phyloP scores from a whole-genome alignment of 139 green algal species.

The Chlamydomonas sp. region DNA sequence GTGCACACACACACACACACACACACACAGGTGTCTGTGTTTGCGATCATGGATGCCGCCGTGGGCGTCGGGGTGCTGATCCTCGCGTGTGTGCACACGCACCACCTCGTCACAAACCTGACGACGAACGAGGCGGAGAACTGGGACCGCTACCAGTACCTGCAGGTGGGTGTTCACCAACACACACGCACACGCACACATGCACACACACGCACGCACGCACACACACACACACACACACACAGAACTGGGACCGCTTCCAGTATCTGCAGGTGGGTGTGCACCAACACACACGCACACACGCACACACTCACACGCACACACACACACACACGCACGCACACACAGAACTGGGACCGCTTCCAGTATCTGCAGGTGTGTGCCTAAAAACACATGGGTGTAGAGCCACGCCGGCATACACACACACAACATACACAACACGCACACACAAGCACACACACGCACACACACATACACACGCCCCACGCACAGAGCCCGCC shows the following conservation, averaged over 20 bases:
- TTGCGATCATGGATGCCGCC: constrained; percentile 72
- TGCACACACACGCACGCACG: neutral
- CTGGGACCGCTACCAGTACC: constrained; percentile 83
- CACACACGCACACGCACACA: too few species aligned
- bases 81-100: constrained; percentile 70
- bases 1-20: too few species aligned
- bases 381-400: neutral
- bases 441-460: too few species aligned
- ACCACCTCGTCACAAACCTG: constrained; percentile 66
- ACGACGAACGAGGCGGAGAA: constrained; percentile 97
- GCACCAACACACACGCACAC: too few species aligned
- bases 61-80: constrained; percentile 72
- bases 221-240: neutral
- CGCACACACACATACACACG: too few species aligned
- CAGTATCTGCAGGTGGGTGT: neutral
- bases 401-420: neutral
- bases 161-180: constrained; percentile 42
- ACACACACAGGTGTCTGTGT: constrained; percentile 51
- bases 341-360: neutral
- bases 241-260: neutral
- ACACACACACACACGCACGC: neutral
- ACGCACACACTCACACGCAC: too few species aligned
- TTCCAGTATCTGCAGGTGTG: neutral
- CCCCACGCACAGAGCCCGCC: too few species aligned
- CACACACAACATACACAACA: too few species aligned